Base-by-base conservation (phyloP, 345 rosid genomes). In the Iberis pinnata region DNA sequence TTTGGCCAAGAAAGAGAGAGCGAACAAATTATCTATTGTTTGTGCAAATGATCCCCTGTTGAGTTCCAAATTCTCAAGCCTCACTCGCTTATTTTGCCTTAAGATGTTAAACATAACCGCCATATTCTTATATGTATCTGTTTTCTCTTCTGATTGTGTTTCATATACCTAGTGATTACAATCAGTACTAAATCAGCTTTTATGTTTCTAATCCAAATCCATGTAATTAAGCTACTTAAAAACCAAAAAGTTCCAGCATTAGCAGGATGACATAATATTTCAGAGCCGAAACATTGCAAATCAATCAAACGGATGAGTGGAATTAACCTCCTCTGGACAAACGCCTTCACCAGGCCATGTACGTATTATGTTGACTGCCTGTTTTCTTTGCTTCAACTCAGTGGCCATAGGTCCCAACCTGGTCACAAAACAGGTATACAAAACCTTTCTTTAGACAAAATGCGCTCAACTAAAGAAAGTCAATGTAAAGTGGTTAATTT, bases 371-470 rank as follows among this genome's bases (percentile, higher is more conserved):
- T 46, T 38, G 48, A 61, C 59, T n/a, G 56, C 64, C n/a, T 26
- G 49, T 75, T 78, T 90, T 67, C 88, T 69, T 40, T 71, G 80
- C 70, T 82, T 90, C 51, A 79, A 13, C 52, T 87, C 95, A 44
- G 80, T 70, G 36, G 78, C 73, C 89, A 84, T 87, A 45, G 98
- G 96, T 61, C 98, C 98, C 71, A 90, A 49, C 96, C 98, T 87
- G 68, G 18, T 22, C 13, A 1, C 19, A 42, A 55, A 18, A 43
- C 24, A 33, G 14, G 4, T 36, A 22, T 32, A 29, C 15, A 58
- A 49, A 32, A 14, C 54, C 24, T 10, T 18, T 35, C 48, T 19
- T 12, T 43, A 45, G 16, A 49, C 43, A 12, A 9, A 64, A 42
- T 15, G 49, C 8, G 0, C 44, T 17, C 32, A n/a, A 17, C 3